Base-by-base conservation (phyloP, 257 asterid species). In the Plantago elongata region DNA sequence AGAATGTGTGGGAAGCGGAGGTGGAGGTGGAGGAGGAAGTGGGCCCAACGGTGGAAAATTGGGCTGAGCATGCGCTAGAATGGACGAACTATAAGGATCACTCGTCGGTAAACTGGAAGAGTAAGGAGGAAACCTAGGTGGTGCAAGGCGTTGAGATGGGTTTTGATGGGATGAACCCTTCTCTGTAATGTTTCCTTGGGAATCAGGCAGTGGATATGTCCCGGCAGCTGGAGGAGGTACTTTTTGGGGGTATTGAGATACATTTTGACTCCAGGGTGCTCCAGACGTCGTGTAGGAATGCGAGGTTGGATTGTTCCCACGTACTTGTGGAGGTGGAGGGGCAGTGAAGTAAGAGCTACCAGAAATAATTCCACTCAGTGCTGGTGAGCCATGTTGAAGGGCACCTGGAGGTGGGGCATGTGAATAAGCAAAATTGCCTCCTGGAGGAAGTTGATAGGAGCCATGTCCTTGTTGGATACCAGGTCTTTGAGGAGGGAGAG, bases 201-300 rank as follows among this genome's bases (percentile, higher is more conserved):
- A 66, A 69, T 83, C 71, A 49, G 84, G 79, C 64, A 68, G 77
- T 22, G 73, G 82, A 59, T 72, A 72, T 17, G 75, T 58, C 61
- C 71, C 67, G 38, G 76, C 73, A 61, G 76, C 78, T 10, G 66
- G 5, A 34, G 0, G 40, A 7, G 5, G 40, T 34, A 6, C 40
- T 7, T 5, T 54, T 11, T 79, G 79, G 60, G 75, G 72, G 69
- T 58, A 58, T 57, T 64, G 91, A 60, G 64, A 79, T 37, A 67
- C 69, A 67, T 62, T 82, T 61, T 69, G 83, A 69, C 69, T 69
- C 95, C 95, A 84, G 9, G 67, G 84, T 13, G 68, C 81, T 66
- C 69, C 72, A 27, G 77, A 64, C 58, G 69, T 68, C 64, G 72
- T 78, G 70, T 71, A 72, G 63, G 74, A 47, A 57, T 65, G 73